Evolutionary conservation across 2,329 filamentous ascomycete species (phyloP), one percentile per base, ranked within the genome.

Genomic region (Fusarium bactridioides): DNA sequence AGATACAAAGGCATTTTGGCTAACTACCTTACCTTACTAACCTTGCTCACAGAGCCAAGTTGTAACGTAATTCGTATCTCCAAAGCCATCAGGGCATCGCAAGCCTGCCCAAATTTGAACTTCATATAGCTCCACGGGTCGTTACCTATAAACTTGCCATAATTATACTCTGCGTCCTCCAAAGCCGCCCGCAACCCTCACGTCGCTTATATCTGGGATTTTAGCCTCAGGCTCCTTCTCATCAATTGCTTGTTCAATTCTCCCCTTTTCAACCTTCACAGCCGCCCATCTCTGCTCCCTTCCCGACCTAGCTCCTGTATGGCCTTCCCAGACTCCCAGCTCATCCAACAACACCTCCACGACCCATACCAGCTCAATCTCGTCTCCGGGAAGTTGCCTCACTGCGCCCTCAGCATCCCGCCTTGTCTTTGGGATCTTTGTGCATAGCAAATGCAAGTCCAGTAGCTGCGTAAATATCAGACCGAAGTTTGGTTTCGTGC

Each of bases 241-340:
- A 18, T 44, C 72, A 69, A 86, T 83, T 7, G 81, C 83, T 72
- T 83, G 78, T 23, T 83, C 79, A 37, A 89, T 64, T 61, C 78
- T 79, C 11, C 81, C 80, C 6, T 78, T 78, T 15, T 76, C 77
- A 5, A 87, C 76, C 33, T 84, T 83, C 12, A 90, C 82, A 6
- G 83, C 83, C 1, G 80, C 83, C 88, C 88, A 90, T 45, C 84
- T 81, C 82, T 88, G 85, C 78, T 90, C 88, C 57, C 88, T 75
- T n/a, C 68, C 69, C 45, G 45, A 67, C 41, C 78, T 74, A 29
- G 31, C 53, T 7, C 79, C 80, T 64, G 80, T 82, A 25, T 47
- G 74, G 4, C 72, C 78, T 72, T 80, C 78, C 85, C 84, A 87
- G 33, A 84, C 74, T 5, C 86, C 86, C 33, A 83, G 63, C 71